Percentiles rank a stretch among this genome's conserved stretches.
Conservation (phyloP, 768 basidiomycete species). For the Lactarius vividus region DNA sequence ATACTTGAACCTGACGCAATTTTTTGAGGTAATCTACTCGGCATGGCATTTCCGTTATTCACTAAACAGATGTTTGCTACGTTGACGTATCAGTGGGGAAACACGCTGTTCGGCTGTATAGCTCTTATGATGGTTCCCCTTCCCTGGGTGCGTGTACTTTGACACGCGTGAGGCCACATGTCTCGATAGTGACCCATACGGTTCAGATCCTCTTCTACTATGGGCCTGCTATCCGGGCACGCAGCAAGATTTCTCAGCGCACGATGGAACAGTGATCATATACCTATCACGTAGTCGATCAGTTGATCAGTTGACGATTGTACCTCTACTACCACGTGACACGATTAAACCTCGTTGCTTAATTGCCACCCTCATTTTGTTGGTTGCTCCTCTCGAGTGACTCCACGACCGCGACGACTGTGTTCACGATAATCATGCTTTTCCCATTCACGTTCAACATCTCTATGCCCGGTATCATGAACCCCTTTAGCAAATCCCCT, state of each 20-base stretch:
- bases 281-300: neutral
- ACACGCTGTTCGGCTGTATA: constrained; percentile 42
- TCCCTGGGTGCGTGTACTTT: constrained; percentile 39
- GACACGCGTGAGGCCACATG: neutral
- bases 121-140: constrained; percentile 45
- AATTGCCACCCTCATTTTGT: neutral
- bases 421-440: constrained; percentile 35
- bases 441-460: constrained; percentile 76
- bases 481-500: constrained; percentile 48
- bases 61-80: constrained; percentile 44
- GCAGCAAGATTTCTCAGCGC: constrained; percentile 17
- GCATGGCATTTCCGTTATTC: constrained; percentile 49
- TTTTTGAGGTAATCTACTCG: constrained; percentile 40
- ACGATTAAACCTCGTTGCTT: neutral
- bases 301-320: neutral
- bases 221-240: constrained; percentile 14
- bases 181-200: neutral
- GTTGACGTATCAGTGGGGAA: constrained; percentile 51
- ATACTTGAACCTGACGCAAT: neutral
- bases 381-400: neutral
- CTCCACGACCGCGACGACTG: neutral
- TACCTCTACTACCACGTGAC: constrained; percentile 8
- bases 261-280: constrained; percentile 6
- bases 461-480: constrained; percentile 59
- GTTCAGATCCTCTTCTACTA: constrained; percentile 17